Base-by-base conservation (phyloP, 2,329 filamentous ascomycete species). In the Diplocarpon mali region DNA sequence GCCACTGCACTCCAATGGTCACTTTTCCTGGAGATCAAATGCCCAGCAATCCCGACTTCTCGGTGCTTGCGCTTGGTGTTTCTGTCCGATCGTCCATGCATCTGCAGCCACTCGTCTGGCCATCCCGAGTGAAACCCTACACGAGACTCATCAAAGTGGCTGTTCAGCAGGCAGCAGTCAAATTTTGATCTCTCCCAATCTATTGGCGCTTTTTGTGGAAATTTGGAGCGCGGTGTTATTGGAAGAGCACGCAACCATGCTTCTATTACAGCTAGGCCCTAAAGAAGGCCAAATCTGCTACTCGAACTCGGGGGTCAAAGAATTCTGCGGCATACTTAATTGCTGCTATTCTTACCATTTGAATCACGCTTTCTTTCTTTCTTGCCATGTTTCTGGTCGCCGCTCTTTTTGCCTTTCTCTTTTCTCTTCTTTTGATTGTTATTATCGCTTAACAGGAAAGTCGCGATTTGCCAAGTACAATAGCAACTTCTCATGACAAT, bases 101-200 rank as follows among this genome's bases (percentile, higher is more conserved):
- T 15, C 24, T 45, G 28, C 34, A 32, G 29, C 44, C 38, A 41
- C 30, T 45, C 44, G 15, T 41, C 14, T 31, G 15, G 28, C 38
- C 32, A n/a, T 13, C 2, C 17, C 17, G 27, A 34, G 20, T 40
- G 27, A 41, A 45, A 45, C 27, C 20, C 30, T 14, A 27, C 5
- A 36, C 38, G 30, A 31, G 14, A 11, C 24, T 8, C 7, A 16
- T 31, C 34, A 11, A n/a, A 35, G 7, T 5, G 15, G 3, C 14
- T 24, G 37, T 35, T 24, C 14, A 13, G 32, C 15, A 44, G 24
- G 29, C 8, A 32, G 6, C 17, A n/a, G n/a, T 27, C n/a, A 17
- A 15, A 32, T 38, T 32, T 38, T 31, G 31, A 35, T 15, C 9
- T 3, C 36, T 16, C 2, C 5, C 13, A 11, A 24, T 15, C 27